A percentile compares a stretch with the other conserved stretches of the same genome.
phyloP scores from a whole-genome alignment of 495 filamentous ascomycete genomes.

The Lepidopterella palustris region DNA sequence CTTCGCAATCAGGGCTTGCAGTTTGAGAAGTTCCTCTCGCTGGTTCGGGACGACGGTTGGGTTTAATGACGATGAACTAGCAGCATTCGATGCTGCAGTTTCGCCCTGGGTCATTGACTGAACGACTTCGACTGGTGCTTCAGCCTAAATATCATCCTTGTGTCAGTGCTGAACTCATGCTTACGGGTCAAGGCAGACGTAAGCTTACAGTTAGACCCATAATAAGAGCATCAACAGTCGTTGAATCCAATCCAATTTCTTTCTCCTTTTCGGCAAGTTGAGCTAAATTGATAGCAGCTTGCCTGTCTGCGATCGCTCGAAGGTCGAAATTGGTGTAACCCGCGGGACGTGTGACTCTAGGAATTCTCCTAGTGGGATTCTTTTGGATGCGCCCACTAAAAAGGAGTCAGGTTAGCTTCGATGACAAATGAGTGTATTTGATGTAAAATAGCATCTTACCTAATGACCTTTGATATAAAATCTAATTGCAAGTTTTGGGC shows the following conservation, averaged over 20 bases:
- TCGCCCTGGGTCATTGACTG: not conserved
- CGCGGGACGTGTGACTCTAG: no score
- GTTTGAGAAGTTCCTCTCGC: not conserved
- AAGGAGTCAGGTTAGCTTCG: no score
- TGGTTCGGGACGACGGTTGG: not conserved
- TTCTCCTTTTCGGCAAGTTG: slow-evolving; percentile 39
- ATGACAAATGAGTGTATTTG: no score
- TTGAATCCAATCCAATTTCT: slow-evolving; percentile 26
- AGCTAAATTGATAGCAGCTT: slow-evolving; percentile 52
- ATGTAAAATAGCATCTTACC: no score
- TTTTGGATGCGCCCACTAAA: not conserved
- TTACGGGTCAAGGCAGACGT: not conserved
- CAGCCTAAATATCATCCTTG: slow-evolving; percentile 30
- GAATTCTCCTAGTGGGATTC: not conserved
- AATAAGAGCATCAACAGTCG: slow-evolving; percentile 29
- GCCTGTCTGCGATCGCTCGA: slow-evolving; percentile 31
- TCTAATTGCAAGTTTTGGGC: no score
- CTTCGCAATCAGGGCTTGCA: slow-evolving; percentile 1
- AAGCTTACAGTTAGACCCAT: slow-evolving; percentile 35
- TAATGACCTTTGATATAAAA: no score
- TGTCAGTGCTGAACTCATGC: slow-evolving; percentile 30
- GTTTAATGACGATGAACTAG: not conserved
- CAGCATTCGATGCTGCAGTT: not conserved
- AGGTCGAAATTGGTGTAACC: slow-evolving; percentile 2
- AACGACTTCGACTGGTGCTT: slow-evolving; percentile 33